Percentiles rank a stretch among this genome's conserved stretches.
Evolutionary conservation across 495 filamentous ascomycete genomes (phyloP).

Genomic region (Podospora pseudocomata): DNA sequence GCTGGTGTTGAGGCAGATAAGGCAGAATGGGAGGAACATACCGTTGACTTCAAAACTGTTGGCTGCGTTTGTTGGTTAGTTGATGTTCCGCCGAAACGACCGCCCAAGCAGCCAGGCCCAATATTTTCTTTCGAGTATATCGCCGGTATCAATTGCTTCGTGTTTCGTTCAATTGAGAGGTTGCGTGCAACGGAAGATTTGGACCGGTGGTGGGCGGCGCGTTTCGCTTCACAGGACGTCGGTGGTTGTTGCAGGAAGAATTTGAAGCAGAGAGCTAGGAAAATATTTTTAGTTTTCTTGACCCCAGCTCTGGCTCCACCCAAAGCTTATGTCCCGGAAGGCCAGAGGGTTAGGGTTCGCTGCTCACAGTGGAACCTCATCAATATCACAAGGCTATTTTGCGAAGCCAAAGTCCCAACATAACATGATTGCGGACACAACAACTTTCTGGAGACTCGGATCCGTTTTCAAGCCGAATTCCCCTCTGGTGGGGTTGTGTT

Average conservation of each 20-base stretch:
- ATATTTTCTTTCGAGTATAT: not conserved
- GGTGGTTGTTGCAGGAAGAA: not conserved
- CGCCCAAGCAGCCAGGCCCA: not conserved
- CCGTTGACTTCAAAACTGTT: not conserved
- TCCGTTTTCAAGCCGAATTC: not conserved
- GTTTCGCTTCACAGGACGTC: constrained; percentile 1
- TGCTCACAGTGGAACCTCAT: not conserved
- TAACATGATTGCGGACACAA: not conserved
- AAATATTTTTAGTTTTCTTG: not conserved
- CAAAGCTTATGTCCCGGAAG: not conserved
- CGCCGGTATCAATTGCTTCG: not conserved
- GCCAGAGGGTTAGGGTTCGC: not conserved
- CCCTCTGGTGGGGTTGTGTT: not conserved
- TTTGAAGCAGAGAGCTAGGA: not conserved
- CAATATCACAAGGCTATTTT: not conserved
- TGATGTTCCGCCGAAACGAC: not conserved
- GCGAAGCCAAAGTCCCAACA: not conserved
- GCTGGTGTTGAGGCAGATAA: not conserved
- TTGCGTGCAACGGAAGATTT: not conserved
- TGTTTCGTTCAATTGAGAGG: not conserved
- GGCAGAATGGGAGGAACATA: not conserved
- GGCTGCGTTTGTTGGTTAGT: not conserved
- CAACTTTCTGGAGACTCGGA: not conserved
- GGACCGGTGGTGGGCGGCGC: not conserved
- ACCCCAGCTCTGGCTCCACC: not conserved